phyloP scores from a whole-genome alignment of 1,284 basidiomycete species.

The Cutaneotrichosporon curvatum region DNA sequence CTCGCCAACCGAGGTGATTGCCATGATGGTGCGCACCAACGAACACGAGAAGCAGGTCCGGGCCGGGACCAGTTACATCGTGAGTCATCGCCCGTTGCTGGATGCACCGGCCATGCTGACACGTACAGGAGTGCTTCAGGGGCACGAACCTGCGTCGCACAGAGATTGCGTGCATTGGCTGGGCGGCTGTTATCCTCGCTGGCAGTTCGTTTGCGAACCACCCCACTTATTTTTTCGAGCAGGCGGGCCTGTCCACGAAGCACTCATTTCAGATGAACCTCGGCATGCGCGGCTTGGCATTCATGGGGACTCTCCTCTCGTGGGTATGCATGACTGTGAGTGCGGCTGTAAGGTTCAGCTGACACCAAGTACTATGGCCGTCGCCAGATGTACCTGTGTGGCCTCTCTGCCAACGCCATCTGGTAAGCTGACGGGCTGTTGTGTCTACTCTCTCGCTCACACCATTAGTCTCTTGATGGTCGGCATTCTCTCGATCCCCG shows the following conservation, averaged over 20 bases:
- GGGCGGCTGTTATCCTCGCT: slow-evolving; percentile 20
- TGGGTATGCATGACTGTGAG: slow-evolving; percentile 23
- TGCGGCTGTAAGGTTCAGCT: slow-evolving; percentile 8
- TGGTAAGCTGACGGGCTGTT: neutral
- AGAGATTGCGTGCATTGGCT: slow-evolving; percentile 12
- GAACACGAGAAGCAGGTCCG: slow-evolving; percentile 23
- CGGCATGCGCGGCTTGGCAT: slow-evolving; percentile 42
- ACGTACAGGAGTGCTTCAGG: slow-evolving; percentile 31
- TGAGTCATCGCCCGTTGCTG: too few relatives aligned
- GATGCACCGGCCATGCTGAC: slow-evolving; percentile 21
- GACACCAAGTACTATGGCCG: slow-evolving; percentile 35
- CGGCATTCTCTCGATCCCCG: slow-evolving; percentile 30
- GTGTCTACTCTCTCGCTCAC: too few relatives aligned
- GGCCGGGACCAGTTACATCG: slow-evolving; percentile 34
- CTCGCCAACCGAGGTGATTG: slow-evolving; percentile 22
- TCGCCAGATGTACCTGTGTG: slow-evolving; percentile 47
- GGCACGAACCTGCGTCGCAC: slow-evolving; percentile 20
- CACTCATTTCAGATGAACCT: slow-evolving; percentile 29
- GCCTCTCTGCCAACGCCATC: neutral
- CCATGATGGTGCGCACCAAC: slow-evolving; percentile 33
- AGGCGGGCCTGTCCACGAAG: slow-evolving; percentile 12
- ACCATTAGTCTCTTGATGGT: slow-evolving; percentile 47
- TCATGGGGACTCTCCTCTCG: slow-evolving; percentile 42
- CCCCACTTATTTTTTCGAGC: slow-evolving; percentile 25
- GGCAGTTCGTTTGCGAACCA: slow-evolving; percentile 19